Evolutionary conservation across 371 early-diverging fungal genomes (phyloP), one percentile per base, ranked within the genome.

Genomic region (Mucor racemosus): DNA sequence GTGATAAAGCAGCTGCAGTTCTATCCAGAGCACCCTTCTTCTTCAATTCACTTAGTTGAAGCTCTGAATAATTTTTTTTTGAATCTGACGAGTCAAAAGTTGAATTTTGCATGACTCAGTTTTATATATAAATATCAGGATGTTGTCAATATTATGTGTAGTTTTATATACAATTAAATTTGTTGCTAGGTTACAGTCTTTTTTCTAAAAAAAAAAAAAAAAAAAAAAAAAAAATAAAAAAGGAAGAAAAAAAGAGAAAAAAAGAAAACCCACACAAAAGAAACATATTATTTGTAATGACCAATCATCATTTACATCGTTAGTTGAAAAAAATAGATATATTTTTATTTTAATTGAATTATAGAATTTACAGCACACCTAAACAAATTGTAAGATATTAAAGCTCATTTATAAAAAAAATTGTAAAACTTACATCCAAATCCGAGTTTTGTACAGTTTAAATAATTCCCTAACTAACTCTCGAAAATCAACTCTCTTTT

Each of bases 401-500:
- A 26, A 26, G 26, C 26, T 26, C 26, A 26, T 26, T 26, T 26
- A 26, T 3, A 33, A 35, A 33, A 44, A 60, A 4, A 10, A 41
- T 7, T n/a, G 21, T 11, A n/a, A 14, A 35, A 86, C 89, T 68
- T 85, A 88, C 97, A 99, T 97, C 99, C 99, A 99, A 69, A 99
- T 99, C 53, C 99, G 91, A 7, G 97, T 99, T 84, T 99, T 99
- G 86, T 98, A 99, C 44, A 95, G 90, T 77, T 98, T 98, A 85
- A 99, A 99, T 48, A 99, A 85, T 54, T 99, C 99, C 42, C 97
- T 90, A 58, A 99, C 99, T 36, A 99, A 87, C 72, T 99, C 99
- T 59, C 99, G 90, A 77, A 99, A 99, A 80, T 99, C 99, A 58
- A 99, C 94, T 42, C 99, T 88, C 60, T 92, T 90, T 54, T 96